These are phyloP conservation scores for Endocarpon pusillum DNA, from an alignment of 495 filamentous ascomycete genomes.

Conservation along the genomic window DNA sequence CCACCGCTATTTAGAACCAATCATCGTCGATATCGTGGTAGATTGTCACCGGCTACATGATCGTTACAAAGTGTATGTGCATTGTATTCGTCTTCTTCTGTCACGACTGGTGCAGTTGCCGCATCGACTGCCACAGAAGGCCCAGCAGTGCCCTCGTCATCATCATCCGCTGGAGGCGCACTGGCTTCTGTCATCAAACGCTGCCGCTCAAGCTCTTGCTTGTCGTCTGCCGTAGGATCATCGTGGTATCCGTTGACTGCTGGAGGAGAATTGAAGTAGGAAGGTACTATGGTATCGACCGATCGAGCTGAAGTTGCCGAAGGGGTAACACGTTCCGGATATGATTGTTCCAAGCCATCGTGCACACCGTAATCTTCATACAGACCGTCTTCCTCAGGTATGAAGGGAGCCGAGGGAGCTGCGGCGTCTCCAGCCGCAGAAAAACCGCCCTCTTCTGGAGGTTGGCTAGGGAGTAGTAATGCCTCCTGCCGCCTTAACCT, in stretches of 20 bases:
- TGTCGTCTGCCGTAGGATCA: conserved; percentile 40
- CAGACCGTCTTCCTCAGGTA: conserved; percentile 24
- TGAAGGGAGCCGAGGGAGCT: conserved; percentile 21
- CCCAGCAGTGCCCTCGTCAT: conserved; percentile 12
- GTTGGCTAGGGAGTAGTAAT: conserved; percentile 52
- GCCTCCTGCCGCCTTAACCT: conserved; percentile 49
- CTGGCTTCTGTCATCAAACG: conserved; percentile 57
- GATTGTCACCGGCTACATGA: conserved; percentile 25
- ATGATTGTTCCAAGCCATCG: conserved; percentile 12
- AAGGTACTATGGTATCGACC: conserved; percentile 19
- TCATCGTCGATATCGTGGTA: conserved; percentile 32
- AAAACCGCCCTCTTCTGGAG: conserved; percentile 33
- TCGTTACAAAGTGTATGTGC: conserved; percentile 17
- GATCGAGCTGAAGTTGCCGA: conserved; percentile 23
- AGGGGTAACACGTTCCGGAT: conserved; percentile 12
- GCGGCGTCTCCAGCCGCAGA: conserved; percentile 7
- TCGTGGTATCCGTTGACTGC: conserved; percentile 4
- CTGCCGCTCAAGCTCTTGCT: conserved; percentile 66
- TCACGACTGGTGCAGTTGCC: conserved; percentile 50
- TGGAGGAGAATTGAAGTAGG: conserved; percentile 8
- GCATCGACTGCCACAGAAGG: conserved; percentile 10
- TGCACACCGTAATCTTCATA: conserved; percentile 14
- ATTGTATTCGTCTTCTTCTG: conserved; percentile 42
- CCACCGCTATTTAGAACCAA: not conserved
- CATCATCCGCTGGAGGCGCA: conserved; percentile 41